Base-by-base conservation (phyloP, 805 yeast species). In the Yarrowia sp. region DNA sequence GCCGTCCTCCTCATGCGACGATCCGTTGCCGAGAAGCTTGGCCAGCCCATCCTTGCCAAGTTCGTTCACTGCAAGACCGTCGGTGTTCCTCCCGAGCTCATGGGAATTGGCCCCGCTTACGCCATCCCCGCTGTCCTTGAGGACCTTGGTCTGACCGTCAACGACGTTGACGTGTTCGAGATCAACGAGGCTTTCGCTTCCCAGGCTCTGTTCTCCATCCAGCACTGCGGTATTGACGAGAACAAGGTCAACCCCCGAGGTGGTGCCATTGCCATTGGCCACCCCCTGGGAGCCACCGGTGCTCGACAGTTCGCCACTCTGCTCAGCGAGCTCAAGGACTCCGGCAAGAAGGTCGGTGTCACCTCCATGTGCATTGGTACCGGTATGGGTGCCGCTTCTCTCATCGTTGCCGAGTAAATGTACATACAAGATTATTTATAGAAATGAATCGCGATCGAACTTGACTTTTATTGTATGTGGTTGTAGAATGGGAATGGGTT, bases 331-430 rank as follows among this genome's bases (percentile, higher is more conserved):
- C 84, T 93, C 75, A 80, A 88, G 78, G 74, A 79, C 61, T 77
- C 85, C 36, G 96, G 94, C 71, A 87, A 92, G 81, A 79, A 79
- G 77, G 80, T 92, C 72, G 98, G 98, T 72, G 88, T 94, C 67
- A 90, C 96, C 12, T 89, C 97, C 72, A 94, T 94, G 98, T 94
- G 98, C 82, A 88, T 94, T 72, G 98, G 98, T 75, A 92, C 98
- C 43, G 98, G 98, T 74, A 94, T 93, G 97, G 98, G 98, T 72
- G 97, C 98, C 42, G 98, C 98, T 59, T 89, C 94, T 14, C 82
- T 93, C 55, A 84, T 94, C 74, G 84, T 91, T 53, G 89, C 85
- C 75, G 98, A 94, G 82, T 92, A 83, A 77, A 35, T 68, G 64
- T 58, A 36, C 45, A 59, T 35, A 56, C 41, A 55, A 40, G 42